Evolutionary conservation across 495 filamentous ascomycete species (phyloP), one percentile per base, ranked within the genome.

Genomic region (Pyrenopolyporus hunteri): DNA sequence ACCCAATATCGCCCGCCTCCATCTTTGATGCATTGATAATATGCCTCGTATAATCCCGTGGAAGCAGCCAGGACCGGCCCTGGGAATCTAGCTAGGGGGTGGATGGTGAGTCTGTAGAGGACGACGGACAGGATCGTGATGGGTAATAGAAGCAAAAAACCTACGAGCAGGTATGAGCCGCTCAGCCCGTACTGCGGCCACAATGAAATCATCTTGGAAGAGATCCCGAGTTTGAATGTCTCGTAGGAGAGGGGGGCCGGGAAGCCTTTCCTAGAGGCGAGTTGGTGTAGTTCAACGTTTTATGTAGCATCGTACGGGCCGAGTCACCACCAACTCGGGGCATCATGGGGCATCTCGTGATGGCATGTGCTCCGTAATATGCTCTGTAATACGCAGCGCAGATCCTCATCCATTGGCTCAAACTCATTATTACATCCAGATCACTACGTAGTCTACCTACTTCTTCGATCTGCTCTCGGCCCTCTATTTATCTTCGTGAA

Each of bases 51-150:
- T 26, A 76, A 71, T 6, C 70, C 57, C 1, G 78, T 80, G 9
- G 76, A 53, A 50, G 80, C 80, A 4, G 79, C 82, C 26, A 83
- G 61, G 35, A 71, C 74, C 6, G 82, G 82, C 2, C 81, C 81
- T 0, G 78, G 80, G 25, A 81, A 73, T 8, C 67, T 61, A 54
- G 75, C 71, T 9, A 80, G 66, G 3, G 78, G 77, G 35, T 73
- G 73, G 7, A 79, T 55, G 33, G 57, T 78, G 7, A 81, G 69
- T 10, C 75, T 69, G 51, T 77, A 77, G 23, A 78, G 44, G 8
- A 56, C 62, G 6, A 56, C 55, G 0, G 32, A 46, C 1, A 56
- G 4, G 11, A 16, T 10, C 11, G 25, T n/a, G 9, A 49, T 0
- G 2, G 6, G 9, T 13, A 40, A 4, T 9, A 45, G 11, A 16